Evolutionary conservation across 2,329 filamentous ascomycete species (phyloP).

Genomic region (Fusarium sp.): DNA sequence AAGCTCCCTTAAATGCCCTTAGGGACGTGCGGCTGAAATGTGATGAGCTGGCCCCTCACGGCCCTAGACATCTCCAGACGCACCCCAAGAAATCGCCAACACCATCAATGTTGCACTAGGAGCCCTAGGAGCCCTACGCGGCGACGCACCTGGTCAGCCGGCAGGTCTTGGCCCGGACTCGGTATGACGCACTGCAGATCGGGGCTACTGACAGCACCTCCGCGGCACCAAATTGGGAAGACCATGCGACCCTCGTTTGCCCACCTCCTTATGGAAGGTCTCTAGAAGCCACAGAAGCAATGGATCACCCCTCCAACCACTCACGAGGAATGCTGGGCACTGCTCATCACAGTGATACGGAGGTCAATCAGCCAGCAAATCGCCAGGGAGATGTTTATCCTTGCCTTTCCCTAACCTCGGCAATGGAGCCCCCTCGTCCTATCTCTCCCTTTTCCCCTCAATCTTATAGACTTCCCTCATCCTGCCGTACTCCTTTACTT

Average conservation of each 20-base stretch:
- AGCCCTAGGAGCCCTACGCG: constrained; percentile 25
- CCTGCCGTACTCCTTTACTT: neutral
- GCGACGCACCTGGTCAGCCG: constrained; percentile 34
- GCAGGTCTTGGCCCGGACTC: constrained; percentile 32
- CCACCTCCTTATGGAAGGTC: constrained; percentile 13
- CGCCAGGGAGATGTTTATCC: neutral
- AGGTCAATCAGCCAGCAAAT: neutral
- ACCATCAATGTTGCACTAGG: neutral
- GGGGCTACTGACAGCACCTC: constrained; percentile 15
- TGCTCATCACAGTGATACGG: neutral
- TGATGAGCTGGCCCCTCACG: constrained; percentile 18
- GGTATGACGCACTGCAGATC: constrained; percentile 37
- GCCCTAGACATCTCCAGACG: constrained; percentile 13
- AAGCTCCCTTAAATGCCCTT: constrained; percentile 30
- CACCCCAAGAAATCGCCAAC: constrained; percentile 20
- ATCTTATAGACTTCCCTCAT: neutral
- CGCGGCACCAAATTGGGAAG: constrained; percentile 17
- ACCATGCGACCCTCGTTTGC: constrained; percentile 25
- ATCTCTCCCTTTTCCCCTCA: neutral
- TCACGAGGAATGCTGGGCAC: constrained; percentile 12
- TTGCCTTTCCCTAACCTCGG: neutral
- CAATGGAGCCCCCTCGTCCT: neutral
- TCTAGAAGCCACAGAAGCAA: constrained; percentile 18
- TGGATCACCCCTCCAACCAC: constrained; percentile 2
- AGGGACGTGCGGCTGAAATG: constrained; percentile 22